Conservation (phyloP, 164 flowering plant species). For the Piper betle region DNA sequence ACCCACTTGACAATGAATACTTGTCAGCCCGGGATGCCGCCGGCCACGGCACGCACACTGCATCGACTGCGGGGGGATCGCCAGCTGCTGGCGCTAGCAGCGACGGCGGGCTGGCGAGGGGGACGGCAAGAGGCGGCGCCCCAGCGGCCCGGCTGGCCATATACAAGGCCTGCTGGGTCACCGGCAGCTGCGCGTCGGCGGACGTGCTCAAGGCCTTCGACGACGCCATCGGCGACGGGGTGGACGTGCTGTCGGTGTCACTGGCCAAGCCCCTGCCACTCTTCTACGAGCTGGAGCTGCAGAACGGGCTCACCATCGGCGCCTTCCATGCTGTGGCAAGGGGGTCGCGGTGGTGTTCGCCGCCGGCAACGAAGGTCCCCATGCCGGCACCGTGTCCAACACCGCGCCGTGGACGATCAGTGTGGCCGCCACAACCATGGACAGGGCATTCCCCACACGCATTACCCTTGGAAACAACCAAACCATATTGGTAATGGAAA, state of each 20-base stretch:
- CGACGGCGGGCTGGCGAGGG: conserved; percentile 9
- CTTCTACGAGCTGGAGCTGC: conserved; percentile 1
- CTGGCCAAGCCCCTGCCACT: conserved; percentile 5
- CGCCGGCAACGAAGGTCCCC: conserved; percentile 17
- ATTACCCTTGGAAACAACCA: conserved; percentile 15
- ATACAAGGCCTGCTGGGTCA: conserved; percentile 14
- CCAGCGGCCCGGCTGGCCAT: conserved; percentile 16
- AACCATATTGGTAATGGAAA: background rate
- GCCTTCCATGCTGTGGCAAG: conserved; percentile 18
- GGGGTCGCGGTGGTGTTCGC: conserved; percentile 18
- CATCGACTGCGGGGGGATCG: conserved; percentile 15
- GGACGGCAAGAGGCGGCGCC: conserved; percentile 17
- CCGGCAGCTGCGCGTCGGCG: conserved; percentile 2
- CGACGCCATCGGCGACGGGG: conserved; percentile 19
- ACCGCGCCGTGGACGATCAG: conserved; percentile 18
- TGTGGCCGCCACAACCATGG: conserved; percentile 19
- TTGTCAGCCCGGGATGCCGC: conserved; percentile 12
- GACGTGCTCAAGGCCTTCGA: conserved; percentile 18
- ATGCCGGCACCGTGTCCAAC: conserved; percentile 10
- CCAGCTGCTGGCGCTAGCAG: conserved; percentile 10
- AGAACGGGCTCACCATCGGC: conserved; percentile 12
- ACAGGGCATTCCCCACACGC: conserved; percentile 15
- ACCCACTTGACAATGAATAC: conserved; percentile 1
- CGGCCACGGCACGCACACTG: conserved; percentile 17
- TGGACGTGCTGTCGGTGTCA: conserved; percentile 17